Base-by-base conservation (phyloP, 2,329 filamentous ascomycete genomes). In the Shiraia bambusicola region DNA sequence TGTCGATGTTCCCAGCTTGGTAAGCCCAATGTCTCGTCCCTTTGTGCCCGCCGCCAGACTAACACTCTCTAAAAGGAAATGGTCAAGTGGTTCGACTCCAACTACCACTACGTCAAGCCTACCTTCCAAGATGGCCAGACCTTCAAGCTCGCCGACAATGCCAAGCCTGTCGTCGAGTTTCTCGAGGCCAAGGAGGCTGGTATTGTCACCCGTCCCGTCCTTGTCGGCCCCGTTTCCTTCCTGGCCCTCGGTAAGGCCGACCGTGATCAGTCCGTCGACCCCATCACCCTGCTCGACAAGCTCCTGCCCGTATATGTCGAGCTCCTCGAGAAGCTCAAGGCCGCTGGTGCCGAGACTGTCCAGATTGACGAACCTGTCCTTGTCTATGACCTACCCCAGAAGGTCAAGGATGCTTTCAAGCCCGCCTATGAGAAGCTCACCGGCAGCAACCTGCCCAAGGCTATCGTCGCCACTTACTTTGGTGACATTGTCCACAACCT, bases 51-150 rank as follows among this genome's bases (percentile, higher is more conserved):
- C 17, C 6, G 6, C 7, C 8, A 2, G 3, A 34, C 60, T 69
- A 59, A 73, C 50, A 24, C 32, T 28, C 14, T 35, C 6, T 47
- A 22, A 46, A n/a, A 79, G 78, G 93, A 98, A 82, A 98, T 98
- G 93, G 93, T 98, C 66, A 98, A 98, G 82, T 98, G 93, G 93
- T 98, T 98, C 72, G 93, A 98, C 82, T 95, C 90, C 58, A 98
- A 98, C 87, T 98, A 98, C 86, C 93, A 97, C 83, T 98, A 98
- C 75, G 93, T 97, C 78, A 97, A 97, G 85, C 93, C 93, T 55
- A 96, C 93, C 52, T 83, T 98, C 59, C 90, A 96, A 77, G 86
- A 96, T 78, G 87, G 88, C 81, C 93, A 98, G 83, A 85, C 81
- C 69, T 98, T 98, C 85, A 91, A 86, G 76, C 88, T 98, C 52